Evolutionary conservation across 106 monocot species (phyloP).

Genomic region (Triglochin maritima): DNA sequence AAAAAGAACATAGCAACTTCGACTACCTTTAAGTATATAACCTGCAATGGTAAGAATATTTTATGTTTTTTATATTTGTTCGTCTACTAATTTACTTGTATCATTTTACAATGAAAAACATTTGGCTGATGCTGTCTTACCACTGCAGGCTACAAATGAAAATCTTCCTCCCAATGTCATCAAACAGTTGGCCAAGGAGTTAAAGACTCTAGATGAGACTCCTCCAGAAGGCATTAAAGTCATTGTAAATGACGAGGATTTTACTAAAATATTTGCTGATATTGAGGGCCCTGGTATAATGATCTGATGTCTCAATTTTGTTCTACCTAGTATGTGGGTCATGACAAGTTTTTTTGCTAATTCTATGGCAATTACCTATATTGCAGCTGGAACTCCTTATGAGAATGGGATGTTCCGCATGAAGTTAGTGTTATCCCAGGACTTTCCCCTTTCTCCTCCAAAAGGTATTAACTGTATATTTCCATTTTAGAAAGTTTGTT

Average conservation of each 20-base stretch:
- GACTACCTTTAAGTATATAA: too few relatives aligned
- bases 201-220: constrained; percentile 85
- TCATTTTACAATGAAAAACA: neutral
- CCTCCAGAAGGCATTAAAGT: constrained; percentile 96
- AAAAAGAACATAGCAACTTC: too few relatives aligned
- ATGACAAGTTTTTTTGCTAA: neutral
- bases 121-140: neutral
- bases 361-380: neutral
- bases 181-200: constrained; percentile 78
- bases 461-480: constrained; percentile 35
- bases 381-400: constrained; percentile 93
- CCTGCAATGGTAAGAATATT: neutral
- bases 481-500: too few relatives aligned
- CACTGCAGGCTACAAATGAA: constrained; percentile 66
- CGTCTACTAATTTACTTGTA: neutral
- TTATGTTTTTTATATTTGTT: neutral
- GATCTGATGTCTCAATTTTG: neutral
- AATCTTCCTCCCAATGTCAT: constrained; percentile 95
- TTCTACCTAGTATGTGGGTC: neutral
- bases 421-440: constrained; percentile 74
- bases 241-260: constrained; percentile 86
- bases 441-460: constrained; percentile 90
- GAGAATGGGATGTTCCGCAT: constrained; percentile 93
- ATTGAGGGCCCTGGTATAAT: constrained; percentile 84
- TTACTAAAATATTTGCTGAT: constrained; percentile 87